Conservation (phyloP, 257 asterid species). For the Nicotiana obtusifolia region DNA sequence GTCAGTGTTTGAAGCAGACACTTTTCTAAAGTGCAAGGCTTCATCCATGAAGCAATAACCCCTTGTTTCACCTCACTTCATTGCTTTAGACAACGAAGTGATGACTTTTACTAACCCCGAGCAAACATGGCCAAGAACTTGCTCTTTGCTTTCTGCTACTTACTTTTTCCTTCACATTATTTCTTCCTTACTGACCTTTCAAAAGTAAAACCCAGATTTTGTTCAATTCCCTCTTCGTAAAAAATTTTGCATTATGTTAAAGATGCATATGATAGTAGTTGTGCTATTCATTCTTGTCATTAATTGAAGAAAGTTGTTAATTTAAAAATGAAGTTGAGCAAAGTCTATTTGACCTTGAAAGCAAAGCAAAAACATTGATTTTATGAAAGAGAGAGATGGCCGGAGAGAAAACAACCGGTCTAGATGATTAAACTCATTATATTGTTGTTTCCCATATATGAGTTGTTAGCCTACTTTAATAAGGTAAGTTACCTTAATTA, state of each 20-base stretch:
- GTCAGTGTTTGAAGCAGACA: neutral
- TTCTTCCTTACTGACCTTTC: neutral
- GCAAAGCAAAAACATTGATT: neutral
- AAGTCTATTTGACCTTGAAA: neutral
- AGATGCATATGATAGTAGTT: neutral
- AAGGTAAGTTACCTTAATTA: neutral
- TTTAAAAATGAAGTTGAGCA: neutral
- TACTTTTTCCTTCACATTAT: neutral
- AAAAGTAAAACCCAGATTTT: neutral
- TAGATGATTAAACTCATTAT: neutral
- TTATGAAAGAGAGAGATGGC: neutral
- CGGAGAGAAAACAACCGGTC: neutral
- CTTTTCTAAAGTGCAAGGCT: neutral
- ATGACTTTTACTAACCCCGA: neutral
- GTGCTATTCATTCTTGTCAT: slow-evolving; percentile 3
- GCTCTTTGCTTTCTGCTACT: neutral
- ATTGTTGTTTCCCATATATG: neutral
- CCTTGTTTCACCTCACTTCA: neutral
- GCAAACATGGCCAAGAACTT: neutral
- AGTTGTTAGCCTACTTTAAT: neutral
- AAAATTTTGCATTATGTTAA: neutral
- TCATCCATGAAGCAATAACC: neutral
- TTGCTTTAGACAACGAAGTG: neutral
- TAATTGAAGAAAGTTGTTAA: neutral
- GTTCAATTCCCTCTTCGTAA: neutral